Conservation (phyloP, 495 filamentous ascomycete genomes). For the Aspergillus cavernicola region DNA sequence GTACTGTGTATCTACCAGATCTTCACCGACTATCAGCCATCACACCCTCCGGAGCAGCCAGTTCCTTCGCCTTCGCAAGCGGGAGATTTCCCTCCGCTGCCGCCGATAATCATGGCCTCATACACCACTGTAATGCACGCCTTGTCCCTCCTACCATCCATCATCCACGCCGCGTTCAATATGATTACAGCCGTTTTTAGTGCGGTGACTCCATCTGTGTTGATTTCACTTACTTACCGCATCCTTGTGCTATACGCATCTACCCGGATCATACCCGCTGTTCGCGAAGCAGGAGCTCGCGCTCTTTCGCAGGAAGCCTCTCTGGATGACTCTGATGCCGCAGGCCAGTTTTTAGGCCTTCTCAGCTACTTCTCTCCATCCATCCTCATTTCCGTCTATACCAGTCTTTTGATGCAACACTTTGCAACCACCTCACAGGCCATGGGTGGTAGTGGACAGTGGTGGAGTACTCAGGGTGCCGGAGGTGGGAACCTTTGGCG, state of each 20-base stretch:
- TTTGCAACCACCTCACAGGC: conserved; percentile 67
- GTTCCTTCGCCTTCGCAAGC: conserved; percentile 50
- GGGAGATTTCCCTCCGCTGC: conserved; percentile 88
- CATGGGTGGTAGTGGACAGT: conserved; percentile 64
- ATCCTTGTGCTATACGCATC: conserved; percentile 91
- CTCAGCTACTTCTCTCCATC: conserved; percentile 90
- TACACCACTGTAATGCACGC: conserved; percentile 86
- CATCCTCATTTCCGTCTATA: conserved; percentile 92
- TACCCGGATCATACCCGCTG: conserved; percentile 92
- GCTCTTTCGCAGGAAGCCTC: conserved; percentile 78
- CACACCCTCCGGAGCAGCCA: conserved; percentile 50
- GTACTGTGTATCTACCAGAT: conserved; percentile 98
- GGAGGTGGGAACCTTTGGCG: conserved; percentile 83
- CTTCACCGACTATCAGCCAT: conserved; percentile 94
- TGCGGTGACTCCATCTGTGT: conserved; percentile 90
- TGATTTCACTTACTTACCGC: conserved; percentile 90
- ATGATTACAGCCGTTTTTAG: conserved; percentile 86
- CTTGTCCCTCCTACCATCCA: conserved; percentile 76
- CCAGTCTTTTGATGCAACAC: conserved; percentile 93
- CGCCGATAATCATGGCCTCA: conserved; percentile 97
- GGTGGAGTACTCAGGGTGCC: conserved; percentile 79
- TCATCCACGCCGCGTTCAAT: conserved; percentile 77
- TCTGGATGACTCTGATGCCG: conserved; percentile 79
- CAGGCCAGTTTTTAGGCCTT: conserved; percentile 71
- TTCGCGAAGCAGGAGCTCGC: conserved; percentile 77